Evolutionary conservation across 345 rosid genomes (phyloP).

Genomic region (Salix arbutifolia): DNA sequence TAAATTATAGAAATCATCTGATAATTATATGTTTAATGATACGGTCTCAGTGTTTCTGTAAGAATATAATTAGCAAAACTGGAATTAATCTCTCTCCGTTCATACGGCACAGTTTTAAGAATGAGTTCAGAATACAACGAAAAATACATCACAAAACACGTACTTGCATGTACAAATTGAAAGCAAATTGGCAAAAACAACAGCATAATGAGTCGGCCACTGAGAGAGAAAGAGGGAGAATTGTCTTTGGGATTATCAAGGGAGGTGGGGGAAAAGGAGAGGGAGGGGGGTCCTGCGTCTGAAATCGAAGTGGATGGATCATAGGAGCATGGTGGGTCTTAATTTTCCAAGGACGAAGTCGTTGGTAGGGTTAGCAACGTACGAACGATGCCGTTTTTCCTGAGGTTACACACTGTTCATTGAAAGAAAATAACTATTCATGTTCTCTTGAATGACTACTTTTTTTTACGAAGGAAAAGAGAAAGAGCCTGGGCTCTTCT

Average conservation of each 20-base stretch:
- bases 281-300: conserved; percentile 24
- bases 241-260: conserved; percentile 6
- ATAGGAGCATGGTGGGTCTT: conserved; percentile 13
- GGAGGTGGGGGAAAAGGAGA: background rate
- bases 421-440: conserved; percentile 18
- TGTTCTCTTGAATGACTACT: conserved; percentile 17
- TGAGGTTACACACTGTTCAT: conserved; percentile 25
- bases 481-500: conserved; percentile 28
- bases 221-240: background rate
- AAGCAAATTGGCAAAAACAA: background rate
- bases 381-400: conserved; percentile 12
- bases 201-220: background rate
- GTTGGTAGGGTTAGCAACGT: conserved; percentile 20
- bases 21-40: no score
- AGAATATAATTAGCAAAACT: no score
- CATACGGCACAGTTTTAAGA: no score
- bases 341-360: conserved; percentile 23
- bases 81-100: no score
- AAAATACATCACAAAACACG: no score
- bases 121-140: no score
- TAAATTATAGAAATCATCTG: no score
- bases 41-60: no score
- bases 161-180: no score
- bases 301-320: conserved; percentile 34
- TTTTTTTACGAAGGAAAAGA: conserved; percentile 19